These are phyloP conservation scores for Teratosphaeria epicoccoides DNA, from an alignment of 2,329 filamentous ascomycete species.

Conservation along the genomic window DNA sequence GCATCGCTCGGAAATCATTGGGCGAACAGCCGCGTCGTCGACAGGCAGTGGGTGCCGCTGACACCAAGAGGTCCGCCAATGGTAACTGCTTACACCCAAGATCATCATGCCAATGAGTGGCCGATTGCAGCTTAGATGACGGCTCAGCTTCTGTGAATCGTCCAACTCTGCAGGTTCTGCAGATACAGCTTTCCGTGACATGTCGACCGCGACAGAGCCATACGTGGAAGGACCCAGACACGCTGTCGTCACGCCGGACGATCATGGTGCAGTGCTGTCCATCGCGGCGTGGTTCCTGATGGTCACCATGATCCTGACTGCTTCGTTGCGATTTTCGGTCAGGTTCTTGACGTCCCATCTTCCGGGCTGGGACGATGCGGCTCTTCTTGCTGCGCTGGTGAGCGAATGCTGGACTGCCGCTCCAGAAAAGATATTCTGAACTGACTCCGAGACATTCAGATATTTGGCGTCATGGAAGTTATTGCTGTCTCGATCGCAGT, in stretches of 20 bases:
- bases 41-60: background rate
- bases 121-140: too few species aligned
- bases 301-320: conserved; percentile 2
- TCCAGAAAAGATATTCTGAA: background rate
- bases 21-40: background rate
- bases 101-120: too few species aligned
- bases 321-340: background rate
- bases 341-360: conserved; percentile 1
- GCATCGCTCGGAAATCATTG: too few species aligned
- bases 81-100: too few species aligned
- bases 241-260: background rate
- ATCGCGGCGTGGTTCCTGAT: conserved; percentile 2
- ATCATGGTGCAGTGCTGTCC: conserved; percentile 1
- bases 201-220: background rate
- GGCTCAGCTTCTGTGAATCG: too few species aligned
- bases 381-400: conserved; percentile 1
- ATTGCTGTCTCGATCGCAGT: background rate
- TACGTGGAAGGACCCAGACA: conserved; percentile 1
- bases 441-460: background rate
- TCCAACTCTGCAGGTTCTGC: background rate
- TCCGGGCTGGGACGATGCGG: conserved; percentile 1
- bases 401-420: background rate
- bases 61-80: too few species aligned
- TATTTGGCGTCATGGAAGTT: background rate
- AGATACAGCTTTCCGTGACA: background rate